Base-by-base conservation (phyloP, 2,329 filamentous ascomycete genomes). In the Penicillium frequentans region DNA sequence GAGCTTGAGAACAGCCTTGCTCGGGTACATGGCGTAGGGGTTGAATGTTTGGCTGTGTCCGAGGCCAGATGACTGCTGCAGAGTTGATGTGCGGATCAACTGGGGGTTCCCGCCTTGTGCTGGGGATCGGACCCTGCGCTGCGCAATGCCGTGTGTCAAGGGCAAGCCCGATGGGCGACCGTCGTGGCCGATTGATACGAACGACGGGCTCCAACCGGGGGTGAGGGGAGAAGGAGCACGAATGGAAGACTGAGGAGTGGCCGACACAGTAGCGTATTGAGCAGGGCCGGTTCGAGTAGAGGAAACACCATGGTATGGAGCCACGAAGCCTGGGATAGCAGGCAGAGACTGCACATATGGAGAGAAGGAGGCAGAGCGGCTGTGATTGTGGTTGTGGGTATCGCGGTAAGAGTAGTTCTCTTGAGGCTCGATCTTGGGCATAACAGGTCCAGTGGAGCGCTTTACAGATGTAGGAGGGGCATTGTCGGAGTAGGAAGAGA, bases 1-100 rank as follows among this genome's bases (percentile, higher is more conserved):
- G 58, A 98, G 89, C 69, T 95, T 91, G 29, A 98, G 80, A 19
- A 89, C 81, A 0, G 93, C 95, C 77, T 96, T 97, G 69, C 86
- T 85, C 16, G 91, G 88, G 70, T 93, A 93, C 64, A 93, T 84
- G 3, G 87, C 84, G 70, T 96, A 93, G 0, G 89, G 89, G 65
- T 92, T 91, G 75, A 92, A 90, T 19, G 81, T 72, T 37, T 77
- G 82, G 61, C 72, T 80, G 62, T 77, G 81, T n/a, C 76, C 67
- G 11, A 77, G 62, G 24, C 74, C 75, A 29, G 78, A 77, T 9
- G 83, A 81, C 52, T 85, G 81, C 58, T 85, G 83, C 48, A 90
- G 73, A 3, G 86, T 88, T 2, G 88, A 89, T 5, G 87, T 89
- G 56, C 88, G 82, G 54, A 90, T 86, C 56, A 90, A 73, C 24